Evolutionary conservation across 179 eudicot species (phyloP), one percentile per base, ranked within the genome.

Genomic region (Silene noctiflora): DNA sequence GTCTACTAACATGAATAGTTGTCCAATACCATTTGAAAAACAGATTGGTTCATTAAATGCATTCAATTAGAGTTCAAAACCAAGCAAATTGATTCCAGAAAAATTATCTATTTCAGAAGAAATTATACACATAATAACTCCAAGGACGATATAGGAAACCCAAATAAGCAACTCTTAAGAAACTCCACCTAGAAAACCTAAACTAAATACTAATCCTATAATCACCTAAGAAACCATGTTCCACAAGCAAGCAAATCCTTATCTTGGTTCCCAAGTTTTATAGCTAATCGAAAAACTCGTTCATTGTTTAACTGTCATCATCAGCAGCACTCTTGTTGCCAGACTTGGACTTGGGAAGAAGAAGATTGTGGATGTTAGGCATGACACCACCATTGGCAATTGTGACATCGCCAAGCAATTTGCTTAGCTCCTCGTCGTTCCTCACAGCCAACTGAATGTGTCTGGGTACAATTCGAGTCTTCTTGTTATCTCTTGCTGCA

Each of bases 401-500:
- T 4, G 86, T 83, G 7, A 83, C 86, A 21, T 83, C 86, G 0
- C 86, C 86, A 12, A 83, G 86, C 24, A 83, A 64, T 61, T 83
- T 83, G 80, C 86, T 83, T 9, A 83, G 70, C 67, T 83, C 86
- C 31, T 83, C 86, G 6, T 83, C 86, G 33, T 83, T 83, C 70
- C 86, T 71, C 24, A 83, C 86, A 0, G 86, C 86, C 75, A 83
- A 63, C 13, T 83, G 86, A 60, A 83, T 83, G 70, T 83, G 86
- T n/a, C 86, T 71, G 4, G 86, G 86, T 0, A 83, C 86, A 1
- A 83, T 81, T 1, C 86, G 77, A 0, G 84, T 83, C 67, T 83
- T 83, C 82, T 83, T 83, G 86, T 83, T 83, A 67, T 83, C 86
- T 16, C 86, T 80, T 10, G 86, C 86, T 31, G 86, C 86, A 44